Percentiles rank a stretch among this genome's conserved stretches.
phyloP scores from a whole-genome alignment of 345 rosid species.

The Bruguiera parviflora region DNA sequence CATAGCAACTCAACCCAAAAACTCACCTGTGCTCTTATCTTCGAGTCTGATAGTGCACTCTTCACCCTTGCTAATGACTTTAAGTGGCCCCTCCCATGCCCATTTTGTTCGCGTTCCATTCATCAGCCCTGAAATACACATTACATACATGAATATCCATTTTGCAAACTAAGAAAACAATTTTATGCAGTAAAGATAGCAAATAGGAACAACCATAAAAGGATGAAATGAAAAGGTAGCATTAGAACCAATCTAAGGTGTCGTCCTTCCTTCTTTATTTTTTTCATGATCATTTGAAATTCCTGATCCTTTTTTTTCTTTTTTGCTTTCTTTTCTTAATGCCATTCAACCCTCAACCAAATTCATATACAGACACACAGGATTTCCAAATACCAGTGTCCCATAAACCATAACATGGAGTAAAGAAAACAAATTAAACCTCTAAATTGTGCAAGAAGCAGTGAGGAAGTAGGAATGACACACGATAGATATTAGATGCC shows the following conservation, averaged over 20 bases:
- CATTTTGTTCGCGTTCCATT: slow-evolving; percentile 97
- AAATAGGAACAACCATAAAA: not conserved
- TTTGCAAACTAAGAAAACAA: slow-evolving; percentile 4
- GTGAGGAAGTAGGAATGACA: not conserved
- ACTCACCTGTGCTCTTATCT: slow-evolving; percentile 70
- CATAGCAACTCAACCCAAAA: slow-evolving; percentile 16
- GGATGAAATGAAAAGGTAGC: too few relatives aligned
- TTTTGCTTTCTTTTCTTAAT: too few relatives aligned
- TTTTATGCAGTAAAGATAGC: not conserved
- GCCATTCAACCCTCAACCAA: too few relatives aligned
- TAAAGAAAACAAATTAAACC: too few relatives aligned
- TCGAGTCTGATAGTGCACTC: slow-evolving; percentile 95
- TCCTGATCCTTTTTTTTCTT: too few relatives aligned
- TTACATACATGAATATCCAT: slow-evolving; percentile 13
- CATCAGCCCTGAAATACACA: slow-evolving; percentile 78
- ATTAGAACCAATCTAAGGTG: too few relatives aligned
- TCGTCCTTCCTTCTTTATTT: too few relatives aligned
- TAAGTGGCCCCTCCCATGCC: slow-evolving; percentile 94
- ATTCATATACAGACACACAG: too few relatives aligned
- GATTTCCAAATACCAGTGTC: too few relatives aligned
- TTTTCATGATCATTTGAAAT: too few relatives aligned
- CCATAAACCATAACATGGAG: too few relatives aligned
- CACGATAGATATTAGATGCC: not conserved
- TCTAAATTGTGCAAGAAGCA: too few relatives aligned
- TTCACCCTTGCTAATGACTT: slow-evolving; percentile 90